Percentiles rank a stretch among this genome's conserved stretches.
These are phyloP conservation scores for Trypanosoma platydactyli DNA, from an alignment of 208 protist species.

Conservation along the genomic window DNA sequence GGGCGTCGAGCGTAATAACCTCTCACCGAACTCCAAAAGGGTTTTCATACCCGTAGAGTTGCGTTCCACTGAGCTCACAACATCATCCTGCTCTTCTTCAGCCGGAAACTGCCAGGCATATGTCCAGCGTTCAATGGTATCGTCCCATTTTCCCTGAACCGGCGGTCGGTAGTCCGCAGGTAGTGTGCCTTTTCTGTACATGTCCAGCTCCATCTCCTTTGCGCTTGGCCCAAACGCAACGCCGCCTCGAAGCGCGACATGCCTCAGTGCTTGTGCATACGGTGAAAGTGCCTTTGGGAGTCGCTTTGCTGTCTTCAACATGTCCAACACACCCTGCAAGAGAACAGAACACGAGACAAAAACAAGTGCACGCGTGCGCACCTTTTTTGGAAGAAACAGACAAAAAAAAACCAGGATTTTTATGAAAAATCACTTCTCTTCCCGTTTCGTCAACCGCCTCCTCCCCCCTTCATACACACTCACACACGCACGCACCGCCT, in stretches of 20 bases:
- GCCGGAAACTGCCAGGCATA: constrained; percentile 92
- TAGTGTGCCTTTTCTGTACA: constrained; percentile 74
- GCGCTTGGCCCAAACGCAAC: constrained; percentile 74
- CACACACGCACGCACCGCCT: no score
- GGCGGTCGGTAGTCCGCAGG: constrained; percentile 84
- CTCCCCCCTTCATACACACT: background rate
- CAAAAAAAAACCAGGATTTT: background rate
- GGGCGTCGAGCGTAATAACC: constrained; percentile 35
- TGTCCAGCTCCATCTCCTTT: constrained; percentile 82
- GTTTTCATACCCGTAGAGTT: constrained; percentile 58
- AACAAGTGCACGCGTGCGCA: constrained; percentile 7
- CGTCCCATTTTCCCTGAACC: constrained; percentile 87
- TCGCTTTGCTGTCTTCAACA: constrained; percentile 21
- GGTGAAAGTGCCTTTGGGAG: constrained; percentile 73
- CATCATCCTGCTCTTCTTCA: constrained; percentile 72
- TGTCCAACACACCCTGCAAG: constrained; percentile 25
- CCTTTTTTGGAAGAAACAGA: background rate
- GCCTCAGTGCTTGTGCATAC: constrained; percentile 87
- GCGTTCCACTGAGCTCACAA: constrained; percentile 41
- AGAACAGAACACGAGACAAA: constrained; percentile 20
- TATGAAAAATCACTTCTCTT: background rate
- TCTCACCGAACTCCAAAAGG: constrained; percentile 67
- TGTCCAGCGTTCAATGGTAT: constrained; percentile 90
- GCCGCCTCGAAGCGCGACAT: constrained; percentile 76
- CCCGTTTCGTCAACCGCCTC: background rate